Evolutionary conservation across 2,329 filamentous ascomycete species (phyloP).

Genomic region (Fusarium agapanthi): DNA sequence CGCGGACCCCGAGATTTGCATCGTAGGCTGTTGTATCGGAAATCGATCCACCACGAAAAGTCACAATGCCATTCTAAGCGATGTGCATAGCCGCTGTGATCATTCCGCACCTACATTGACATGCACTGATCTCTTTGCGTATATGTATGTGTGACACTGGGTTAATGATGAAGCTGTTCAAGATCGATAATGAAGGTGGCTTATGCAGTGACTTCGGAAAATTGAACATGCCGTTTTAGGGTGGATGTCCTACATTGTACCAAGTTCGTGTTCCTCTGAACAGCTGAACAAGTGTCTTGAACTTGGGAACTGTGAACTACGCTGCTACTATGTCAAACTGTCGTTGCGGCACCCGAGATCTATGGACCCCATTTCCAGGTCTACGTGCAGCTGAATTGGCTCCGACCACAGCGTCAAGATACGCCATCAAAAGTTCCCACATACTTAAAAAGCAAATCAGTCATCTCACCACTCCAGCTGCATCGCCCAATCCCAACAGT

Average conservation of each 20-base stretch:
- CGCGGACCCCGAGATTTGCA: neutral
- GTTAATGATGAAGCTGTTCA: too few species aligned
- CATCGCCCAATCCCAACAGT: neutral
- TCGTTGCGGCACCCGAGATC: neutral
- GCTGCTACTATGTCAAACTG: too few species aligned
- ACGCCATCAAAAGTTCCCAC: neutral
- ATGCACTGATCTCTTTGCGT: too few species aligned
- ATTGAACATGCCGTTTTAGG: too few species aligned
- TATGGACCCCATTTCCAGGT: neutral
- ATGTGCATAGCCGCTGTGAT: neutral
- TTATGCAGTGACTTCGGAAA: neutral
- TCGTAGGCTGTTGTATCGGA: neutral
- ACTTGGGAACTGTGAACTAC: accelerated
- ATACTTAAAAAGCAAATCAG: neutral
- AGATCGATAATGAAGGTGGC: neutral
- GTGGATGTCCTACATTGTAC: neutral
- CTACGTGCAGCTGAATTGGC: neutral
- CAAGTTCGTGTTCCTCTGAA: neutral
- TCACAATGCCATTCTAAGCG: accelerated
- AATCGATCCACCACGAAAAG: neutral
- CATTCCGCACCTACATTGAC: neutral
- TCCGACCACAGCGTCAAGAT: too few species aligned
- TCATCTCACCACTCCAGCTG: neutral
- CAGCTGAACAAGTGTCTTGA: accelerated
- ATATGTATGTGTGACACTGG: too few species aligned